A percentile compares a stretch with the other conserved stretches of the same genome.
Evolutionary conservation across 805 yeast genomes (phyloP).

Genomic region (Starmerella asiatica): DNA sequence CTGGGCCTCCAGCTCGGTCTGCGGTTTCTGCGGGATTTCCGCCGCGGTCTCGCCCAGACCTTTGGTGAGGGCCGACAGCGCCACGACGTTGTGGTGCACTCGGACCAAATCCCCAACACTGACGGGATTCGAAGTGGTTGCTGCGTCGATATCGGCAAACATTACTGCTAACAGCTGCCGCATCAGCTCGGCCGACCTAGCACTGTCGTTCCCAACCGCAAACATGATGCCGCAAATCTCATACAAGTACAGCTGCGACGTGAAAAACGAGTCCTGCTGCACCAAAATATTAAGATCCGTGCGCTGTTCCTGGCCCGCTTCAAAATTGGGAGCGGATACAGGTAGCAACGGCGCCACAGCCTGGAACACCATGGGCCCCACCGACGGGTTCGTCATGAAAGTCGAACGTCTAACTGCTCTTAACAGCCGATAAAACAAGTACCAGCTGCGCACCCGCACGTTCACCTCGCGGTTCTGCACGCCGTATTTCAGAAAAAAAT

Average conservation of each 20-base stretch:
- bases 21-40: conserved; percentile 3
- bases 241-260: conserved; percentile 65
- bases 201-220: conserved; percentile 35
- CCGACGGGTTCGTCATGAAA: conserved; percentile 29
- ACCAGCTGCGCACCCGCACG: conserved; percentile 82
- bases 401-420: conserved; percentile 55
- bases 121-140: conserved; percentile 24
- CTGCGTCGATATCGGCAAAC: conserved; percentile 20
- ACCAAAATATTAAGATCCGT: conserved; percentile 15
- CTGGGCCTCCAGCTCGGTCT: conserved; percentile 32
- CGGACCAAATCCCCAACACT: conserved; percentile 32
- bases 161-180: conserved; percentile 14
- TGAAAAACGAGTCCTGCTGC: conserved; percentile 44
- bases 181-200: conserved; percentile 15
- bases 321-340: conserved; percentile 39
- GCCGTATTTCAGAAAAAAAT: conserved; percentile 71
- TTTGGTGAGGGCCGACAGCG: conserved; percentile 78
- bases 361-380: conserved; percentile 44
- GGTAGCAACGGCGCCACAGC: conserved; percentile 47
- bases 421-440: conserved; percentile 68
- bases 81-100: conserved; percentile 75
- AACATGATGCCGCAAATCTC: conserved; percentile 77
- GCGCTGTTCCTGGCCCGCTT: too few species aligned
- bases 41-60: conserved; percentile 49
- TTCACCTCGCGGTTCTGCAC: conserved; percentile 59